Conservation (phyloP, 2,329 filamentous ascomycete genomes). For the Endothia cerciana region DNA sequence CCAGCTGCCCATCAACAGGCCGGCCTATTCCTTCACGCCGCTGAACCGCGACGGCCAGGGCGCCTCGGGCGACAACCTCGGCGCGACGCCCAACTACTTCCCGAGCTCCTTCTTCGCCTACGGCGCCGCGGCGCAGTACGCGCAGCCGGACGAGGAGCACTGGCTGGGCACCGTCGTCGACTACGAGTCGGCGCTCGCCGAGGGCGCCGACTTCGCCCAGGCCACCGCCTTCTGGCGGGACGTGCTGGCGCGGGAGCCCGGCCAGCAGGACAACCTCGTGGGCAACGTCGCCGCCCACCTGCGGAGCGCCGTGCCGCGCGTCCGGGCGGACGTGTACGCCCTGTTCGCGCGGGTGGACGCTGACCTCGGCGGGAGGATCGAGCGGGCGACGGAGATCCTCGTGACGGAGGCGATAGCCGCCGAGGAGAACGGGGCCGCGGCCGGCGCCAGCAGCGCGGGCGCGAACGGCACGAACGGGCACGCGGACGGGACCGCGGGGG, state of each 20-base stretch:
- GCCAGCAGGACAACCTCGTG: constrained; percentile 40
- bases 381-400: constrained; percentile 8
- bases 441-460: neutral
- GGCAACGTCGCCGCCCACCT: constrained; percentile 36
- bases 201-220: constrained; percentile 27
- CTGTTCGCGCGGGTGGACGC: constrained; percentile 33
- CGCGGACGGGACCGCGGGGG: neutral
- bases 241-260: constrained; percentile 37
- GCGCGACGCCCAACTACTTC: constrained; percentile 12
- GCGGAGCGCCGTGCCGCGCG: neutral
- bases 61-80: constrained; percentile 14
- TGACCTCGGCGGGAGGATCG: constrained; percentile 31
- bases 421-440: neutral
- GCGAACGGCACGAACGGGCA: no score
- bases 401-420: neutral
- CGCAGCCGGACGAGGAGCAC: constrained; percentile 20
- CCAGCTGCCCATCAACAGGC: constrained; percentile 57
- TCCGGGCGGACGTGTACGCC: constrained; percentile 3
- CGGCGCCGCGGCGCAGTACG: constrained; percentile 19
- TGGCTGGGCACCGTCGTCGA: constrained; percentile 24
- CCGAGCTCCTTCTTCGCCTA: constrained; percentile 10
- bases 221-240: constrained; percentile 24
- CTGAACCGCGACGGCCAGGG: constrained; percentile 48
- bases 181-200: constrained; percentile 18
- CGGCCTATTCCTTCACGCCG: constrained; percentile 40